phyloP scores from a whole-genome alignment of 306 rosid genomes.

The peach (Prunus persica) region Prunus_persica_NCBIv2 NC_034011.1:26171001-26171500 shows the following conservation, averaged over 20 bases:
- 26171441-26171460: constrained; percentile 1
- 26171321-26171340: constrained; percentile 69
- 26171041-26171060: constrained; percentile 35
- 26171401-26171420: constrained; percentile 6
- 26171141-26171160: constrained; percentile 29
- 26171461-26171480: constrained; percentile 12
- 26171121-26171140: constrained; percentile 48
- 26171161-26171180: constrained; percentile 38
- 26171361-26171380: not conserved
- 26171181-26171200: constrained; percentile 60
- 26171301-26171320: constrained; percentile 74
- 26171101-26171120: constrained; percentile 31
- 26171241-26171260: constrained; percentile 93
- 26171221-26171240: constrained; percentile 85
- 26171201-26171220: constrained; percentile 34
- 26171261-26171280: constrained; percentile 88
- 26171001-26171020: constrained; percentile 43
- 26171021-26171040: constrained; percentile 25
- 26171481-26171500: not conserved
- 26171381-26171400: constrained; percentile 16
- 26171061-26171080: constrained; percentile 41
- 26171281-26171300: constrained; percentile 78
- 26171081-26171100: constrained; percentile 32
- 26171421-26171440: not conserved
- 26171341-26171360: not conserved